A percentile compares a stretch with the other conserved stretches of the same genome.
Conservation (phyloP, 1,284 basidiomycete genomes). For the Heterobasidion parviporum region DNA sequence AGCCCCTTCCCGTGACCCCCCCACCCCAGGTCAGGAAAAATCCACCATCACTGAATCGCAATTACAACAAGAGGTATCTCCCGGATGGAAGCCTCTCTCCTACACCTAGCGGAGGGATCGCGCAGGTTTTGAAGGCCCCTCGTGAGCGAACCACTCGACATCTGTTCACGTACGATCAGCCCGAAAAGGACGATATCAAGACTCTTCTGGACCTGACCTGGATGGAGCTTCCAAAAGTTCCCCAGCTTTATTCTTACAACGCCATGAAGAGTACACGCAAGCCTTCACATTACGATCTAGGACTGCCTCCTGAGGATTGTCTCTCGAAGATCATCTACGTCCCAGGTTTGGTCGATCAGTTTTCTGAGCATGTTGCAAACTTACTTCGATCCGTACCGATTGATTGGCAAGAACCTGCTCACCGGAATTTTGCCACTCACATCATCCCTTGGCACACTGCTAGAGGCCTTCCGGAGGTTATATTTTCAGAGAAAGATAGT, state of each 20-base stretch:
- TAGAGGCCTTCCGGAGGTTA: not conserved
- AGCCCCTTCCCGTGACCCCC: too few species aligned
- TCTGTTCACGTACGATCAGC: not conserved
- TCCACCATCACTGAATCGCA: too few species aligned
- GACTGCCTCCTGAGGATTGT: too few species aligned
- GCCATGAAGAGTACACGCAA: not conserved
- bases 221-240: not conserved
- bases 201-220: not conserved
- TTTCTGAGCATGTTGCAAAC: not conserved
- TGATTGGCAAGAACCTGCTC: not conserved
- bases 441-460: not conserved
- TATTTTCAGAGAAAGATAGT: not conserved
- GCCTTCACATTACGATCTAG: not conserved
- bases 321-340: not conserved
- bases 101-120: too few species aligned
- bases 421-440: not conserved
- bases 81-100: too few species aligned
- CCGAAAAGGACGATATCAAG: not conserved
- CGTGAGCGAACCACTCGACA: too few species aligned
- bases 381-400: not conserved
- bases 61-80: too few species aligned
- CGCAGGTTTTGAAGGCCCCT: too few species aligned
- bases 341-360: not conserved
- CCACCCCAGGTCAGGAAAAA: too few species aligned
- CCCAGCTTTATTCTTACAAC: not conserved